These are phyloP conservation scores for Colletotrichum nymphaeae DNA, from an alignment of 2,329 filamentous ascomycete species.

Conservation along the genomic window DNA sequence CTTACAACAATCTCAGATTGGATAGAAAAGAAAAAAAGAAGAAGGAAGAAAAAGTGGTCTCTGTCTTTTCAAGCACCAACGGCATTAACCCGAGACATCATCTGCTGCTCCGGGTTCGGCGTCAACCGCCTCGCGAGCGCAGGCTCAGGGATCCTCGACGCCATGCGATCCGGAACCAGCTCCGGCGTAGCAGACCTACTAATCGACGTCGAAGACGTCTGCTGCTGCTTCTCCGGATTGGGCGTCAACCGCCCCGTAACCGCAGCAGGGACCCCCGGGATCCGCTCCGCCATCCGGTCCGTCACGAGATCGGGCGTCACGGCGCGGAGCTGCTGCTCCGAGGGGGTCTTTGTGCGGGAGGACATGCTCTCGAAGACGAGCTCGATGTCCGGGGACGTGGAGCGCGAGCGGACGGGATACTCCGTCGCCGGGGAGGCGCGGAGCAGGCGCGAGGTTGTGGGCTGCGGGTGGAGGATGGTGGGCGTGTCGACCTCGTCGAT, in stretches of 20 bases:
- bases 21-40: too few species aligned
- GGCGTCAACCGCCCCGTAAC: constrained; percentile 58
- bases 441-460: constrained; percentile 65
- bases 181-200: constrained; percentile 61
- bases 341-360: constrained; percentile 42
- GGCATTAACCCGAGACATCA: constrained; percentile 41
- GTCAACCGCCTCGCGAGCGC: constrained; percentile 56
- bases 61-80: constrained; percentile 39
- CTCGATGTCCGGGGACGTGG: constrained; percentile 40
- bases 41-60: not conserved
- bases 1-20: too few species aligned
- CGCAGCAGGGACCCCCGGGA: constrained; percentile 57
- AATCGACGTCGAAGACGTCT: constrained; percentile 15
- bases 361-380: constrained; percentile 33
- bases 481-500: constrained; percentile 56
- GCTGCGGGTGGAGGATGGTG: constrained; percentile 64
- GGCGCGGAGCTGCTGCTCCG: constrained; percentile 51
- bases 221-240: constrained; percentile 54
- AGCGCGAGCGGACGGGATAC: constrained; percentile 65
- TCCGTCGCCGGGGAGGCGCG: constrained; percentile 66
- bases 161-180: constrained; percentile 62
- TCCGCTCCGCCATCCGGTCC: constrained; percentile 52
- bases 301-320: constrained; percentile 70
- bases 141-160: constrained; percentile 56
- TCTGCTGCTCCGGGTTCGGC: constrained; percentile 60